Evolutionary conservation across 192 early-diverging fungal species (phyloP).

Genomic region (Phlyctochytrium planicorne): DNA sequence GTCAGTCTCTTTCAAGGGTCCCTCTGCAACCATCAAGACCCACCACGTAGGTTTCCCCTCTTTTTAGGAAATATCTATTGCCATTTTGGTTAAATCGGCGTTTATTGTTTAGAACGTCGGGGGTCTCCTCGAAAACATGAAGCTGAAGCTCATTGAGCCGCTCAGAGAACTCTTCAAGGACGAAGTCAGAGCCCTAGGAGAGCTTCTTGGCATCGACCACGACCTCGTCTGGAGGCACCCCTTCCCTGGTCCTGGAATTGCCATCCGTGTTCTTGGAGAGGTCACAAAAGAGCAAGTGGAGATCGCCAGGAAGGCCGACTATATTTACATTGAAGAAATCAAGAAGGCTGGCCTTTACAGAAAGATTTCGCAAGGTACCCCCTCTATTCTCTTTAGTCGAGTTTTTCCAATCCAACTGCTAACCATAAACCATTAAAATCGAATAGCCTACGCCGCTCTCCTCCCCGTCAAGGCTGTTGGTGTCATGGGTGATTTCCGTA

Average conservation of each 20-base stretch:
- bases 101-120: conserved; percentile 78
- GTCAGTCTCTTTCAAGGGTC: conserved; percentile 98
- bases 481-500: conserved; percentile 99
- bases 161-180: conserved; percentile 98
- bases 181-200: conserved; percentile 96
- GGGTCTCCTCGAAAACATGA: conserved; percentile 95
- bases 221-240: conserved; percentile 98
- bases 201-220: conserved; percentile 83
- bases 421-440: neutral
- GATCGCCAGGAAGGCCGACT: conserved; percentile 92
- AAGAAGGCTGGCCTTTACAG: conserved; percentile 96
- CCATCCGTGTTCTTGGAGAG: conserved; percentile 96
- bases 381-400: conserved; percentile 6
- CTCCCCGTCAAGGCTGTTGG: conserved; percentile 94
- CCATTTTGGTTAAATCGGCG: neutral
- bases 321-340: conserved; percentile 99
- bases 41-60: conserved; percentile 72
- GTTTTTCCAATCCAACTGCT: neutral
- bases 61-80: conserved; percentile 4
- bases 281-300: conserved; percentile 90
- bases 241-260: conserved; percentile 99
- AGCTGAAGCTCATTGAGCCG: conserved; percentile 96
- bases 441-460: conserved; percentile 86
- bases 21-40: conserved; percentile 97
- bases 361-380: conserved; percentile 84